phyloP scores from a whole-genome alignment of 495 filamentous ascomycete genomes.

The Rhypophila decipiens region DNA sequence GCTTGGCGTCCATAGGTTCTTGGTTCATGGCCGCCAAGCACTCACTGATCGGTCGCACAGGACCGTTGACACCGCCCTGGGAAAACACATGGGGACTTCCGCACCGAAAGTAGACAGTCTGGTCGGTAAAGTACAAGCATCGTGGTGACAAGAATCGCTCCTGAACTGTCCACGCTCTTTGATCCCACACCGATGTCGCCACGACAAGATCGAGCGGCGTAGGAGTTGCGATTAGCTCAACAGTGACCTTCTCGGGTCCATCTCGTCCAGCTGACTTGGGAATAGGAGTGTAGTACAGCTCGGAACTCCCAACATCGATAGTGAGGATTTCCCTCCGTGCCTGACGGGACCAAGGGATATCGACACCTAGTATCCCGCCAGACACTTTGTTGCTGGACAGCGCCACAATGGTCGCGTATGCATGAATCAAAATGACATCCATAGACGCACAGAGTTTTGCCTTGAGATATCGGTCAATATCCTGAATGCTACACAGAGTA shows the following conservation, averaged over 20 bases:
- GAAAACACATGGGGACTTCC: not conserved
- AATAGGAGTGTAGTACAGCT: not conserved
- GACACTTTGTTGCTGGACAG: not conserved
- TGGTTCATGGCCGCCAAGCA: not conserved
- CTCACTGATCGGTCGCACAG: not conserved
- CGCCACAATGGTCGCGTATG: not conserved
- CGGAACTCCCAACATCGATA: not conserved
- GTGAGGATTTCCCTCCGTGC: not conserved
- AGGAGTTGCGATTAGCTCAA: not conserved
- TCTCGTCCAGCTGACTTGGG: not conserved
- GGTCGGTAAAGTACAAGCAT: not conserved
- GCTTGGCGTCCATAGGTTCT: not conserved
- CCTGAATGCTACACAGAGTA: not conserved
- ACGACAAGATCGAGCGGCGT: not conserved
- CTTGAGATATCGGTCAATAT: not conserved
- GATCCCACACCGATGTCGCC: not conserved
- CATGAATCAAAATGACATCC: not conserved
- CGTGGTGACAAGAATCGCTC: not conserved
- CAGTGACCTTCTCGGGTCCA: not conserved
- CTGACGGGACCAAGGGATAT: not conserved
- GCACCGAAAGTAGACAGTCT: not conserved
- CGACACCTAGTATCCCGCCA: not conserved
- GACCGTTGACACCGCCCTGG: not conserved
- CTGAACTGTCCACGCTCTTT: not conserved
- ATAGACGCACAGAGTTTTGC: not conserved